Evolutionary conservation across 352 stramenopile genomes (phyloP).

Genomic region (Globisporangium viniferum): DNA sequence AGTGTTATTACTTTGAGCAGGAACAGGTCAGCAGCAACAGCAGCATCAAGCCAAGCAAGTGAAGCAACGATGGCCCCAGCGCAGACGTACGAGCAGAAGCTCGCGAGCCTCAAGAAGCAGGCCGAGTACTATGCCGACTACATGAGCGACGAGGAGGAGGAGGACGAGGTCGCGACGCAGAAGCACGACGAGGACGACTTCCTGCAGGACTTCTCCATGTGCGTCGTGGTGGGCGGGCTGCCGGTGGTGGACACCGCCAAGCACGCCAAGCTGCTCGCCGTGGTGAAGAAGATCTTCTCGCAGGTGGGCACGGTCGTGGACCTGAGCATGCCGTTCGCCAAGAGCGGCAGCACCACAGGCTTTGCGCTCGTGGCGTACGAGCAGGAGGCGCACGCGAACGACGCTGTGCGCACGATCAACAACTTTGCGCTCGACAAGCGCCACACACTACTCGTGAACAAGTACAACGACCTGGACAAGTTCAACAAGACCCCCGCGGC

Average conservation of each 20-base stretch:
- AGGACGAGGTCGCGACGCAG: constrained; percentile 58
- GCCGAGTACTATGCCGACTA: constrained; percentile 78
- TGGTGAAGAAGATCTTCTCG: constrained; percentile 87
- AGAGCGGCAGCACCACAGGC: constrained; percentile 55
- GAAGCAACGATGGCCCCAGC: constrained; percentile 45
- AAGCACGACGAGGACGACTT: constrained; percentile 78
- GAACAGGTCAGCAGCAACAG: neutral
- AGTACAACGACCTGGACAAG: constrained; percentile 88
- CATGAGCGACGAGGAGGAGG: constrained; percentile 74
- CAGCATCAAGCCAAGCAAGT: neutral
- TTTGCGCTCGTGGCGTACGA: constrained; percentile 86
- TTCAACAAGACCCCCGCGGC: constrained; percentile 58
- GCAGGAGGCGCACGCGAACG: constrained; percentile 62
- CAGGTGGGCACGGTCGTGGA: constrained; percentile 75
- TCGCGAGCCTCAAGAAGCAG: constrained; percentile 66
- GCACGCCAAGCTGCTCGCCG: constrained; percentile 79
- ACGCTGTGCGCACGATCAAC: constrained; percentile 82
- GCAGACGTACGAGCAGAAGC: constrained; percentile 76
- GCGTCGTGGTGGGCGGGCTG: constrained; percentile 76
- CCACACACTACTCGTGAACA: constrained; percentile 93
- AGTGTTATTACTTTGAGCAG: neutral
- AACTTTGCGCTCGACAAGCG: constrained; percentile 96
- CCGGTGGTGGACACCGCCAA: constrained; percentile 73
- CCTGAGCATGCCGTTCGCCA: constrained; percentile 76
- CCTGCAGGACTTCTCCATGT: constrained; percentile 76